Conservation (phyloP, 306 rosid genomes). For the Comarum palustre region DNA sequence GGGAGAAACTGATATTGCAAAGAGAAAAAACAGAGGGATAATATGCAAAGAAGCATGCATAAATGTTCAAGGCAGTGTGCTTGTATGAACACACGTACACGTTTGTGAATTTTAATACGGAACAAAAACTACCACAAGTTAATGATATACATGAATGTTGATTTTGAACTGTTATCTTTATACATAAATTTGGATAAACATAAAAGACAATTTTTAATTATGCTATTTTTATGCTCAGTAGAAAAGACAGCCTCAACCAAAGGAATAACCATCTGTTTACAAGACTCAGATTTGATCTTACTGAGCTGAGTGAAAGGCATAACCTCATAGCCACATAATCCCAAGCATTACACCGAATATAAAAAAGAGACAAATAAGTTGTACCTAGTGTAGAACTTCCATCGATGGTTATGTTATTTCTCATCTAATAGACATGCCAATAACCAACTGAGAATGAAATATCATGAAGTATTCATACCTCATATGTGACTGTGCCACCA, state of each 20-base stretch:
- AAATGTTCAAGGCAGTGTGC: background rate
- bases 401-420: conserved; percentile 6
- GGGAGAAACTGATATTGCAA: background rate
- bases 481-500: conserved; percentile 88
- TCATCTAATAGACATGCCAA: background rate
- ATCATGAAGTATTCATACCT: conserved; percentile 47
- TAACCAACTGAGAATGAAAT: background rate
- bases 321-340: background rate
- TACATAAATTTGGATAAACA: background rate
- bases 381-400: conserved; percentile 6
- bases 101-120: background rate
- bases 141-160: background rate
- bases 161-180: background rate
- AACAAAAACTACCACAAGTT: background rate
- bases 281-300: background rate
- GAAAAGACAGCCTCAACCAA: conserved; percentile 3
- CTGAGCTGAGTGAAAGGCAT: background rate
- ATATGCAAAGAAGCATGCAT: background rate
- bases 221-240: background rate
- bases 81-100: background rate
- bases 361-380: background rate
- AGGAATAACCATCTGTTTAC: background rate
- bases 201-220: background rate
- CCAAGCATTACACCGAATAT: background rate
- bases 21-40: background rate